phyloP scores from a whole-genome alignment of 2,329 filamentous ascomycete species.

The Aspergillus sp. region DNA sequence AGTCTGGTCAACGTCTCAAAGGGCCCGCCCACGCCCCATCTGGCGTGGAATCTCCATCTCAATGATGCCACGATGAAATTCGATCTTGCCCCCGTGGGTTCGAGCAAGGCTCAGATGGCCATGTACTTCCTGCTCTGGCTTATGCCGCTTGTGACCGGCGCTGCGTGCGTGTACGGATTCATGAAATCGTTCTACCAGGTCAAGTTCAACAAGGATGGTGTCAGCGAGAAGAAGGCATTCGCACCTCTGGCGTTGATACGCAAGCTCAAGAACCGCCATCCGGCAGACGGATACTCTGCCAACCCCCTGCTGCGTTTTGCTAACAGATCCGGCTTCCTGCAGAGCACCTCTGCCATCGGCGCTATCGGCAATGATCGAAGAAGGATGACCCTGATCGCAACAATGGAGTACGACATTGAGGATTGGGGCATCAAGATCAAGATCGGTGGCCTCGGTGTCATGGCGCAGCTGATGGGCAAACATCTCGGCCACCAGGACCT shows the following conservation, averaged over 20 bases:
- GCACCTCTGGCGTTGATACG: slow-evolving; percentile 30
- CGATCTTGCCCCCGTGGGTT: slow-evolving; percentile 46
- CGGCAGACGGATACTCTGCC: slow-evolving; percentile 20
- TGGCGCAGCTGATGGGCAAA: slow-evolving; percentile 62
- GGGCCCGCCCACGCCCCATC: slow-evolving; percentile 45
- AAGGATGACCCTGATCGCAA: slow-evolving; percentile 58
- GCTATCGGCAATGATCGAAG: slow-evolving; percentile 23
- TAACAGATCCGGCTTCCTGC: slow-evolving; percentile 30
- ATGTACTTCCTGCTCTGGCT: slow-evolving; percentile 48
- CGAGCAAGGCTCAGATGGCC: slow-evolving; percentile 45
- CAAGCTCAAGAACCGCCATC: slow-evolving; percentile 24
- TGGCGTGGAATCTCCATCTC: slow-evolving; percentile 49
- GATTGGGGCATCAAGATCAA: slow-evolving; percentile 65
- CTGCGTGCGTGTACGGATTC: slow-evolving; percentile 47
- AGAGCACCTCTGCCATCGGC: slow-evolving; percentile 28
- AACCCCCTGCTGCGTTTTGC: slow-evolving; percentile 28
- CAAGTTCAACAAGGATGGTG: slow-evolving; percentile 54
- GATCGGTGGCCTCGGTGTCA: slow-evolving; percentile 61
- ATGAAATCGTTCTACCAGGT: slow-evolving; percentile 56
- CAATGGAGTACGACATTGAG: slow-evolving; percentile 65
- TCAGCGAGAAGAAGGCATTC: slow-evolving; percentile 42
- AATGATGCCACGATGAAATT: slow-evolving; percentile 49
- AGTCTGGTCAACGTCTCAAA: slow-evolving; percentile 53
- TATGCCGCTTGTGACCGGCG: slow-evolving; percentile 46
- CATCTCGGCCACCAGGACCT: slow-evolving; percentile 57